Conservation (phyloP, 495 filamentous ascomycete species). For the Rusavskia elegans region DNA sequence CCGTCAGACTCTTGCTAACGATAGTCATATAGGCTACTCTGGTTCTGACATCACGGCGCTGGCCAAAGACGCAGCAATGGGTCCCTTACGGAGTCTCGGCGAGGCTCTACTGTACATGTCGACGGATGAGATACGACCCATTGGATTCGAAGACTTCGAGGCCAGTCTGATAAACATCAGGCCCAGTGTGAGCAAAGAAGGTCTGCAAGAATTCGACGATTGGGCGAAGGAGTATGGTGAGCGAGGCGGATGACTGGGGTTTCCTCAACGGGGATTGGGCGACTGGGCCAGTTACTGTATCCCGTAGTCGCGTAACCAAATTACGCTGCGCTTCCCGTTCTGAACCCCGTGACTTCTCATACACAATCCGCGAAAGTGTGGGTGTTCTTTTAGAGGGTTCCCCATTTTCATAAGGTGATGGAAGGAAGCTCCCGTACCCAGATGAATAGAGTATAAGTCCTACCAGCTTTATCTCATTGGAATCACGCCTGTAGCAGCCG, state of each 20-base stretch:
- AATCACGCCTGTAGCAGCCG: no score
- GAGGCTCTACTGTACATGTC: constrained; percentile 80
- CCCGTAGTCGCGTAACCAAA: no score
- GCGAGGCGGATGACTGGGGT: constrained; percentile 47
- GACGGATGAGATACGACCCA: constrained; percentile 86
- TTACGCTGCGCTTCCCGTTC: no score
- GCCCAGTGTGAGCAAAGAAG: constrained; percentile 76
- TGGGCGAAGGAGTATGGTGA: constrained; percentile 93
- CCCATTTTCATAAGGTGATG: no score
- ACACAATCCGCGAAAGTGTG: no score
- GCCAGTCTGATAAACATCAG: constrained; percentile 73
- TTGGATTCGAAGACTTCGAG: constrained; percentile 69
- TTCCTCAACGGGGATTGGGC: no score
- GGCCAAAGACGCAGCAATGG: constrained; percentile 98
- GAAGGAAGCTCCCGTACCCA: no score
- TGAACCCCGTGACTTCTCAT: no score
- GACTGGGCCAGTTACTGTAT: no score
- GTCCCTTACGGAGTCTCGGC: constrained; percentile 77
- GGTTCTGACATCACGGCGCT: constrained; percentile 95
- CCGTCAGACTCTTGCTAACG: neutral
- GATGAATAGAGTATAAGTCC: no score
- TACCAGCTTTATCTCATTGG: no score
- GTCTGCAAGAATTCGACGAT: constrained; percentile 75
- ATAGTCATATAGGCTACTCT: constrained; percentile 55
- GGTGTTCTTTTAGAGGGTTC: no score